Base-by-base conservation (phyloP, 305 asterid genomes). In the Solanum hybrid region DNA sequence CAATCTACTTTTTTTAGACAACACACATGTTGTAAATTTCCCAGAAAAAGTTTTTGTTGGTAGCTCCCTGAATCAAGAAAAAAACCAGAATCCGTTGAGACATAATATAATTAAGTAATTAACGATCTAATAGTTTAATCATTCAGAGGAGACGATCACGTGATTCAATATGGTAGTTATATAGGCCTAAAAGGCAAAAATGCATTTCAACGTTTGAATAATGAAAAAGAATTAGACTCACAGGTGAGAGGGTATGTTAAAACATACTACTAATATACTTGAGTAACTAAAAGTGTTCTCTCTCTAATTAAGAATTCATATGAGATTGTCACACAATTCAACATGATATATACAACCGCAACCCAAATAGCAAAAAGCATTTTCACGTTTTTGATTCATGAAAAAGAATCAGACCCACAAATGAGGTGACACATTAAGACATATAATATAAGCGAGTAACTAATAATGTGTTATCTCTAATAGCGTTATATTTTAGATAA, bases 51-150 rank as follows among this genome's bases (percentile, higher is more conserved):
- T 64, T 64, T 90, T 91, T 73, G 89, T 84, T 7, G 88, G 27
- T 34, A 80, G 32, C 89, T 93, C 91, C 91, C 96, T 94, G 92
- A 77, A 80, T 90, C n/a, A 71, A 14, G 64, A 78, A 86, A 3
- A 89, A 17, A 24, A 19, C 1, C 10, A 27, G 40, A 75, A 89
- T 71, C 2, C 2, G 17, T 22, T 45, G 31, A 13, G 60, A 71
- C 31, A 0, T 60, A 89, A 69, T n/a, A 89, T 40, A 37, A 56
- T 32, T 22, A 32, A 84, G 73, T 77, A 78, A 79, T 3, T 66
- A 60, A 81, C 8, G 0, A 7, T 80, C 24, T 38, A 80, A 38
- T 38, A 38, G 13, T 79, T 38, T 13, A 80, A 38, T 12, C 10
- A 38, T 38, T 24, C 1, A 26, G 6, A 80, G 1, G 69, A 80